A percentile compares a stretch with the other conserved stretches of the same genome.
phyloP scores from a whole-genome alignment of 352 stramenopile species.

The Phytophthora palmivora region DNA sequence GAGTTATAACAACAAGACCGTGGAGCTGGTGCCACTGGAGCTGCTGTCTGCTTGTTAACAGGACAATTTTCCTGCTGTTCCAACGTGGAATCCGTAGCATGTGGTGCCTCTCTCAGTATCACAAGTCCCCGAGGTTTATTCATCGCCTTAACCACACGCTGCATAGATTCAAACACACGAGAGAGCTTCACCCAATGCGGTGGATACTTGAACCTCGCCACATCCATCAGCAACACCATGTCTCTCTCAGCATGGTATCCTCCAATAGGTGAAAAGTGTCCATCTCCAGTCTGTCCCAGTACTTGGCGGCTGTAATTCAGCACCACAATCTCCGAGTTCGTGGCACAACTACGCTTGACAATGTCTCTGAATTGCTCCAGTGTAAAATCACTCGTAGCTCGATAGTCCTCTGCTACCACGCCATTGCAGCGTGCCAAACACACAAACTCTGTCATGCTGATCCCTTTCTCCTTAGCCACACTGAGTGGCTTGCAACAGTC shows the following conservation, averaged over 20 bases:
- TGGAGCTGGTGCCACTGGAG: slow-evolving; percentile 13
- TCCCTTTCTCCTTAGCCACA: slow-evolving; percentile 76
- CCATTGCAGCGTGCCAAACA: slow-evolving; percentile 73
- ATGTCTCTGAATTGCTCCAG: slow-evolving; percentile 62
- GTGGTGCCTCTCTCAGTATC: slow-evolving; percentile 16
- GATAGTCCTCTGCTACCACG: slow-evolving; percentile 53
- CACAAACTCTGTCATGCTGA: slow-evolving; percentile 76
- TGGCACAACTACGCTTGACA: slow-evolving; percentile 79
- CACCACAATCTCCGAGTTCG: slow-evolving; percentile 88
- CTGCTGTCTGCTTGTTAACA: slow-evolving; percentile 15
- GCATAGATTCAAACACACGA: slow-evolving; percentile 59
- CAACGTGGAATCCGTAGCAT: not conserved
- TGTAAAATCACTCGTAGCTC: slow-evolving; percentile 57
- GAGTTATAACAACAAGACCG: slow-evolving; percentile 41
- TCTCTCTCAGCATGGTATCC: slow-evolving; percentile 93
- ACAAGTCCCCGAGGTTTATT: slow-evolving; percentile 41
- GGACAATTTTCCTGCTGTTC: not conserved
- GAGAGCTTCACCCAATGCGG: slow-evolving; percentile 85
- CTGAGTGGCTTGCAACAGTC: slow-evolving; percentile 81
- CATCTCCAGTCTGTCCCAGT: slow-evolving; percentile 94
- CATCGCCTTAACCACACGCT: slow-evolving; percentile 54
- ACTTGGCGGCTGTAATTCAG: slow-evolving; percentile 93
- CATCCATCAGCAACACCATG: slow-evolving; percentile 96
- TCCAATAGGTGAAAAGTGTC: slow-evolving; percentile 97
- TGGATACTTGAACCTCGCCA: slow-evolving; percentile 96